Evolutionary conservation across 2,329 filamentous ascomycete genomes (phyloP).

Genomic region (Fusarium aywerte): DNA sequence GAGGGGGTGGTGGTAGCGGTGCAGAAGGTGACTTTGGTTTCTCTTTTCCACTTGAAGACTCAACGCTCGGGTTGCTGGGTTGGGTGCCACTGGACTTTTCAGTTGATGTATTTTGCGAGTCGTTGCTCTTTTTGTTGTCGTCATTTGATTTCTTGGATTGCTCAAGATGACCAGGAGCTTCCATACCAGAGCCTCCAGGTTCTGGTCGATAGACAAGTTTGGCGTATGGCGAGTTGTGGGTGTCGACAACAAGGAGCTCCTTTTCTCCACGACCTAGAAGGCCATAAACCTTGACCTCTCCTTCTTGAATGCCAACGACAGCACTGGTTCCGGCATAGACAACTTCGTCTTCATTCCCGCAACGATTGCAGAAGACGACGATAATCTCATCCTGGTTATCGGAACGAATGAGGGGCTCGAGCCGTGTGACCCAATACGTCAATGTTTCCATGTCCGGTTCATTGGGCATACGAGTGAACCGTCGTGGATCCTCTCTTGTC

Average conservation of each 20-base stretch:
- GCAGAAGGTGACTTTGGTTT: neutral
- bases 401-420: slow-evolving; percentile 71
- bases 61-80: neutral
- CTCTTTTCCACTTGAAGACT: neutral
- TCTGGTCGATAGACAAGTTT: slow-evolving; percentile 6
- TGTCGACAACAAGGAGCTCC: slow-evolving; percentile 61
- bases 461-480: slow-evolving; percentile 59
- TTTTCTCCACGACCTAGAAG: slow-evolving; percentile 77
- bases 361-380: slow-evolving; percentile 77
- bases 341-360: slow-evolving; percentile 72
- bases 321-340: slow-evolving; percentile 80
- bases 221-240: neutral
- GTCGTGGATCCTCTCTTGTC: slow-evolving; percentile 63
- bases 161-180: neutral
- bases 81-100: no score
- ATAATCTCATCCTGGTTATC: slow-evolving; percentile 69
- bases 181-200: neutral
- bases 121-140: neutral
- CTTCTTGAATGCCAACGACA: slow-evolving; percentile 72
- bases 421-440: slow-evolving; percentile 77
- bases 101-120: neutral
- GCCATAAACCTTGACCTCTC: slow-evolving; percentile 75
- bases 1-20: slow-evolving; percentile 1
- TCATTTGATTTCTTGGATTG: no score
- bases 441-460: slow-evolving; percentile 79